These are phyloP conservation scores for Trichoderma simmonsii DNA, from an alignment of 2,329 filamentous ascomycete genomes.

Conservation along the genomic window DNA sequence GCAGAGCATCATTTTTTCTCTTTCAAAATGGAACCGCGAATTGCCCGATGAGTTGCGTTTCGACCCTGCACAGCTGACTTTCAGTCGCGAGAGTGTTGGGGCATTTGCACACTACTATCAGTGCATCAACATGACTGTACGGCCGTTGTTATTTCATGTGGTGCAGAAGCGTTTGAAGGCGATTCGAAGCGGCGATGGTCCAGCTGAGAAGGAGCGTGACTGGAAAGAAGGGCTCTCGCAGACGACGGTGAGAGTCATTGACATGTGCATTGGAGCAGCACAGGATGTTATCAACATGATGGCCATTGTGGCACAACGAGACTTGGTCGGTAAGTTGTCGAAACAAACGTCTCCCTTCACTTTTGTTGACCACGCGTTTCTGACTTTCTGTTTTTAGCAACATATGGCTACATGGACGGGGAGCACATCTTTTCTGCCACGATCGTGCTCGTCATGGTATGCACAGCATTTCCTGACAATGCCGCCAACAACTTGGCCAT, in stretches of 20 bases:
- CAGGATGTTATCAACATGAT: slow-evolving; percentile 38
- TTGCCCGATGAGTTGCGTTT: slow-evolving; percentile 47
- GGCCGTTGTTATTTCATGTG: slow-evolving; percentile 52
- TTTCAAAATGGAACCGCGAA: slow-evolving; percentile 48
- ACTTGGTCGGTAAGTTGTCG: slow-evolving; percentile 44
- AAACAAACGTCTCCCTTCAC: background rate
- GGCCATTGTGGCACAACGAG: slow-evolving; percentile 23
- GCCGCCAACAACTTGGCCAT: slow-evolving; percentile 42
- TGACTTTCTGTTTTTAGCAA: slow-evolving; percentile 33
- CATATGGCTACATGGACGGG: slow-evolving; percentile 56
- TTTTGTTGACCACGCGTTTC: background rate
- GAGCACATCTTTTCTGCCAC: slow-evolving; percentile 55
- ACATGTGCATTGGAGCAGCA: slow-evolving; percentile 50
- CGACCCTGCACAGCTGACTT: slow-evolving; percentile 43
- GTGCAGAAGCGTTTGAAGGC: slow-evolving; percentile 45
- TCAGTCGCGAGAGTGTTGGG: slow-evolving; percentile 49
- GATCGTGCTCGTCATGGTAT: slow-evolving; percentile 53
- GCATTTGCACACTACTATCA: slow-evolving; percentile 55
- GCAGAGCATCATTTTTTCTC: slow-evolving; percentile 47
- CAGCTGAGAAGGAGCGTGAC: slow-evolving; percentile 30
- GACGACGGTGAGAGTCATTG: slow-evolving; percentile 49
- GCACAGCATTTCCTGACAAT: slow-evolving; percentile 48
- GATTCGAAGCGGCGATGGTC: slow-evolving; percentile 16
- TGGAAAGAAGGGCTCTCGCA: slow-evolving; percentile 43
- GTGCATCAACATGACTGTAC: slow-evolving; percentile 55